A percentile compares a stretch with the other conserved stretches of the same genome.
Conservation (phyloP, 176 grass and related monocot genomes). For the Phoenix dactylifera region DNA sequence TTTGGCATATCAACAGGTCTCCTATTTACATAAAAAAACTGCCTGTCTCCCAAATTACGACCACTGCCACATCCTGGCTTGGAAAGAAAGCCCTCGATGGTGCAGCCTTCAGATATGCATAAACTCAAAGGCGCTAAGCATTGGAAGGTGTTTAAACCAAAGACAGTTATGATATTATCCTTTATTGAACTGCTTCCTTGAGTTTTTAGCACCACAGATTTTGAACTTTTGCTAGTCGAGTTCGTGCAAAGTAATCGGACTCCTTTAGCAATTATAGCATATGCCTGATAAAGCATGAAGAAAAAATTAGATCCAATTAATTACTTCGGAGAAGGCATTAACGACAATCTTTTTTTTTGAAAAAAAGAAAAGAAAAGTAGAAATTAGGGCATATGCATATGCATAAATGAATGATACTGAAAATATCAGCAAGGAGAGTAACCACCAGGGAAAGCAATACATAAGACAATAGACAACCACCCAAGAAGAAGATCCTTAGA, state of each 20-base stretch:
- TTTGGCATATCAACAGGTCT: conserved; percentile 94
- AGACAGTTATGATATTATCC: conserved; percentile 85
- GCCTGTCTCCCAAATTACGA: conserved; percentile 69
- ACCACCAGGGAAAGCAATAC: too few species aligned
- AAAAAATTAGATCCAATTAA: not conserved
- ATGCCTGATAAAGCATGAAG: conserved; percentile 32
- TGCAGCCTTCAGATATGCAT: conserved; percentile 46
- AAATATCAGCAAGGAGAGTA: too few species aligned
- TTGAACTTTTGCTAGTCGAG: conserved; percentile 49
- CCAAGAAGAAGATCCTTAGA: too few species aligned
- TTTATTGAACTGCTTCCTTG: conserved; percentile 82
- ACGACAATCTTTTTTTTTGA: too few species aligned
- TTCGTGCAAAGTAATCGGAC: conserved; percentile 92
- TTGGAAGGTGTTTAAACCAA: conserved; percentile 70
- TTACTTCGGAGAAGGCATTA: too few species aligned
- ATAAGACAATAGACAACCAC: too few species aligned
- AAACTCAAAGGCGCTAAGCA: conserved; percentile 54
- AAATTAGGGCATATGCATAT: too few species aligned
- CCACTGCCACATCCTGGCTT: conserved; percentile 73
- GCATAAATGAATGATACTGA: too few species aligned
- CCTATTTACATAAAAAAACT: conserved; percentile 90
- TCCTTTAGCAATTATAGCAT: conserved; percentile 79
- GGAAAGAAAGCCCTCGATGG: conserved; percentile 78
- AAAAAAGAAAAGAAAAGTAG: too few species aligned
- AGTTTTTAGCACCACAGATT: conserved; percentile 59